phyloP scores from a whole-genome alignment of 2,329 filamentous ascomycete species.

The Claviceps sp. region DNA sequence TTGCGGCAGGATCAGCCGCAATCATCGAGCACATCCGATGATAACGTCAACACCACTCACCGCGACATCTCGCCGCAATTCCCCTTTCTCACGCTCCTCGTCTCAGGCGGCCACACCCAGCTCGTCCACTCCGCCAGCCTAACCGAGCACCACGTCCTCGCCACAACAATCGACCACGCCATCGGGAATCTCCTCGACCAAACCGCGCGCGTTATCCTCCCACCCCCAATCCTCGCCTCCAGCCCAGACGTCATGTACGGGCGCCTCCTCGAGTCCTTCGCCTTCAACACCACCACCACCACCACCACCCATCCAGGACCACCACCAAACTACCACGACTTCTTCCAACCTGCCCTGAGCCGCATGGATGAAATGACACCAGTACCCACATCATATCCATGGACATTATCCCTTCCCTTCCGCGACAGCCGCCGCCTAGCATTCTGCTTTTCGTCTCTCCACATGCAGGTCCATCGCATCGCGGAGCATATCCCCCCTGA shows the following conservation, averaged over 20 bases:
- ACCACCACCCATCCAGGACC: background rate
- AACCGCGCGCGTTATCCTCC: conserved; percentile 63
- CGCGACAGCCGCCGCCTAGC: conserved; percentile 40
- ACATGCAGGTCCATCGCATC: conserved; percentile 38
- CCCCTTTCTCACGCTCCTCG: conserved; percentile 77
- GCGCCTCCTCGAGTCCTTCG: conserved; percentile 64
- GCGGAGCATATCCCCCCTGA: conserved; percentile 26
- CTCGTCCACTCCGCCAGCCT: conserved; percentile 62
- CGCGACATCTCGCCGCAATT: conserved; percentile 31
- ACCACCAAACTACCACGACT: conserved; percentile 16
- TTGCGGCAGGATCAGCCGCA: conserved; percentile 20
- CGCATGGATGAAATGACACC: conserved; percentile 44
- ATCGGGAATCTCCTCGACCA: conserved; percentile 87
- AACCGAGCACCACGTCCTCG: conserved; percentile 59
- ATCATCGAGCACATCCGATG: background rate
- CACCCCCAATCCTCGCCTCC: conserved; percentile 38
- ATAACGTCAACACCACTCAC: conserved; percentile 24
- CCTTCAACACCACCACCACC: conserved; percentile 38
- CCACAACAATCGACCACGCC: conserved; percentile 65
- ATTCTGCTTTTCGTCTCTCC: conserved; percentile 62
- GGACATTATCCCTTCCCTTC: conserved; percentile 58
- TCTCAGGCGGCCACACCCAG: conserved; percentile 85
- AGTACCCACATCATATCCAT: conserved; percentile 31
- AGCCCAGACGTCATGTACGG: conserved; percentile 65
- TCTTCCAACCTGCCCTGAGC: conserved; percentile 44